Percentiles rank a stretch among this genome's conserved stretches.
Evolutionary conservation across 306 rosid genomes (phyloP).

Genomic region (Cucurbita moschata): DNA sequence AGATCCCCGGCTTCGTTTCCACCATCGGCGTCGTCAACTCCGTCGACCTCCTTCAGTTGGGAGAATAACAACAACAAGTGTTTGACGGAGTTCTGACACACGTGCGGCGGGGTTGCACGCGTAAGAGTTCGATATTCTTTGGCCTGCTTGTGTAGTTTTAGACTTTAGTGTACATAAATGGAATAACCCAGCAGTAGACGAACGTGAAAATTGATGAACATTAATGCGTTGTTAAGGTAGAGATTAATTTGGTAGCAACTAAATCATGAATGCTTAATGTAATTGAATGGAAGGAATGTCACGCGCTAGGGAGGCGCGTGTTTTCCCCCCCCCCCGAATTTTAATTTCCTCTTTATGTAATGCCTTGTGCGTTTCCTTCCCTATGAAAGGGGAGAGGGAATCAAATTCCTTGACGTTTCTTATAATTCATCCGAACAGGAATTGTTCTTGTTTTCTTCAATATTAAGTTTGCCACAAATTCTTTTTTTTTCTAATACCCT

Average conservation of each 20-base stretch:
- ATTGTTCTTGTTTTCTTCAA: not conserved
- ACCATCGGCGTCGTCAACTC: slow-evolving; percentile 39
- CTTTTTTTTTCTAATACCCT: too few relatives aligned
- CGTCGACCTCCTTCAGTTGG: slow-evolving; percentile 14
- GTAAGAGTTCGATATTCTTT: slow-evolving; percentile 11
- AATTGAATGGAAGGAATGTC: not conserved
- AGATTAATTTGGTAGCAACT: not conserved
- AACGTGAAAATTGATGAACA: not conserved
- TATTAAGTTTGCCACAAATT: not conserved
- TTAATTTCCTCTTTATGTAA: not conserved
- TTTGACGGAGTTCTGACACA: slow-evolving; percentile 29
- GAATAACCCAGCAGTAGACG: not conserved
- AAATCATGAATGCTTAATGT: not conserved
- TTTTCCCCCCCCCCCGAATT: not conserved
- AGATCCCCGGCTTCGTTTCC: slow-evolving; percentile 44
- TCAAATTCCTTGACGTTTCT: not conserved
- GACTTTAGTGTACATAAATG: not conserved
- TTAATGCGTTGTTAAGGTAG: not conserved
- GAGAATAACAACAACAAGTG: not conserved
- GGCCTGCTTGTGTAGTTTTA: not conserved
- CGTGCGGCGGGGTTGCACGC: slow-evolving; percentile 15
- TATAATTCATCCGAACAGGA: not conserved
- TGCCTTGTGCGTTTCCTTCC: not conserved
- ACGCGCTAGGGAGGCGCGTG: not conserved
- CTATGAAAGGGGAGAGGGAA: not conserved